phyloP scores from a whole-genome alignment of 768 basidiomycete genomes.

The Agaricus bisporus region DNA sequence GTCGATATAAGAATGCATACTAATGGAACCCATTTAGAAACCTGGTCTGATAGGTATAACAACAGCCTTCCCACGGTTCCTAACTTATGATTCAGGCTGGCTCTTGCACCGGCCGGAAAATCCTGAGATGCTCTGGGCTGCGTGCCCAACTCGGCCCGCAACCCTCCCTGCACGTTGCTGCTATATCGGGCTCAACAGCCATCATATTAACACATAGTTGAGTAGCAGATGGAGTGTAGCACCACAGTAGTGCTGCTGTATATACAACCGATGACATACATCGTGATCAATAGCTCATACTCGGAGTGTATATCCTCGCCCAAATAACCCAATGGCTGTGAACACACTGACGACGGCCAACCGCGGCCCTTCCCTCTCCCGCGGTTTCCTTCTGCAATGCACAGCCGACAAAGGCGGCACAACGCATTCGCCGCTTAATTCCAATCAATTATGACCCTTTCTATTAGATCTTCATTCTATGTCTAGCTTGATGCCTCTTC shows the following conservation, averaged over 20 bases:
- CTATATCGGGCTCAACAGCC: slow-evolving; percentile 4
- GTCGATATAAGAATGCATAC: slow-evolving; percentile 19
- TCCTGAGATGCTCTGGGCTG: background rate
- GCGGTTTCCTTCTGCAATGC: slow-evolving; percentile 5
- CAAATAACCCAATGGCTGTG: background rate
- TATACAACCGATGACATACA: slow-evolving; percentile 4
- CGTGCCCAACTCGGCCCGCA: background rate
- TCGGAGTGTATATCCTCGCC: background rate
- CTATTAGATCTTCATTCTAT: background rate
- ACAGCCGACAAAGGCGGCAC: slow-evolving; percentile 10
- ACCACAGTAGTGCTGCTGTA: slow-evolving; percentile 1
- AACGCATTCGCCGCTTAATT: slow-evolving; percentile 4
- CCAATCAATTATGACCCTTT: background rate
- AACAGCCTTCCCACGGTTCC: slow-evolving; percentile 9
- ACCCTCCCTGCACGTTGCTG: background rate
- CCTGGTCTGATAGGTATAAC: slow-evolving; percentile 10
- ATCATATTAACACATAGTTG: no score
- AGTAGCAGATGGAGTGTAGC: background rate
- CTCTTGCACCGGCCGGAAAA: background rate
- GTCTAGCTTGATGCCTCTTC: slow-evolving; percentile 17
- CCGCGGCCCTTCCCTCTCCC: slow-evolving; percentile 11
- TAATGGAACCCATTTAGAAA: slow-evolving; percentile 5
- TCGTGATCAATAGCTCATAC: slow-evolving; percentile 9
- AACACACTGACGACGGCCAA: slow-evolving; percentile 8
- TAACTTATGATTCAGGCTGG: background rate